Base-by-base conservation (phyloP, 441 rosid genomes). In the Pelargonium citronellum region DNA sequence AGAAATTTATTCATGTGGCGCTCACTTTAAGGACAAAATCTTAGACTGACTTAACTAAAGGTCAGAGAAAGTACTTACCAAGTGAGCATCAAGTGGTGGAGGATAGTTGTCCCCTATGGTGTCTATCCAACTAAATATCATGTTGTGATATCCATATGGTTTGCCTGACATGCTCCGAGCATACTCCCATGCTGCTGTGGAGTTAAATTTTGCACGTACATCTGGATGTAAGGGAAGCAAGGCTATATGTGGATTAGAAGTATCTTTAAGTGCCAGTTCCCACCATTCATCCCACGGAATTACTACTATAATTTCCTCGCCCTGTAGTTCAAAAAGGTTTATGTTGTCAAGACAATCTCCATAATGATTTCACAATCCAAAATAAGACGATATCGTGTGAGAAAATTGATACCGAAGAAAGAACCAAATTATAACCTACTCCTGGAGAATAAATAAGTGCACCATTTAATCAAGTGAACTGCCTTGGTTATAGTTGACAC, bases 51-150 rank as follows among this genome's bases (percentile, higher is more conserved):
- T 13, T 5, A 53, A 3, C 17, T 15, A 16, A n/a, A 53, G 16
- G 19, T 16, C 5, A 0, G 19, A 3, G 19, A 37, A 66, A 22
- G 57, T 47, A 72, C 73, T 73, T 91, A 94, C 95, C 94, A 94
- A 87, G 92, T 91, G 99, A 87, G 97, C 86, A 90, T 87, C 97
- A 75, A 94, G 89, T 73, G 96, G 99, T 63, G 99, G 99, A 12
- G 99, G 97, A 85, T 86, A 94, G 80, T 94, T 91, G 77, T 87
- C 97, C 63, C 86, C 90, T 22, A 91, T 69, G 47, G 99, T 90
- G 62, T 91, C 97, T 20, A 94, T 91, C 99, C 97, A 90, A 84
- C 99, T 94, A 80, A 94, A 94, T 72, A 94, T 90, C 99, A 91
- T 87, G 87, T 94, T 94, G 81, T 94, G 99, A 79, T 94, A 94